Evolutionary conservation across 2,329 filamentous ascomycete species (phyloP), one percentile per base, ranked within the genome.

Genomic region (Rasamsonia emersonii): DNA sequence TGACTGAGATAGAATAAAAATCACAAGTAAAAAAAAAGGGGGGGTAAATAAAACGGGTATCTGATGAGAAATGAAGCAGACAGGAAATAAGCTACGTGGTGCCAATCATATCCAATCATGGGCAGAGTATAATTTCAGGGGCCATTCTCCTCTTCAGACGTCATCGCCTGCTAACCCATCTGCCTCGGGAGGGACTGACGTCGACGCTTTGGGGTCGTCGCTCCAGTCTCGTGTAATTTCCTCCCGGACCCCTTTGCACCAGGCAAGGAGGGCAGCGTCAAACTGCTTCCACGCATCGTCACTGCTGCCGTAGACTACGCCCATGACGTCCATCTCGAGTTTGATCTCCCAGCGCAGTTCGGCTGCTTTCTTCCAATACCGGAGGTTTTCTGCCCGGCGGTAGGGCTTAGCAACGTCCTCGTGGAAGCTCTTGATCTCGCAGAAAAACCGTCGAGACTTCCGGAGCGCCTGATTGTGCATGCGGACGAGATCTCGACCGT

Each of bases 381-480:
- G 77, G 40, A 98, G 70, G 56, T 98, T 98, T 47, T 98, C 91
- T 3, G 88, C 86, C 41, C 80, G 80, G 29, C 91, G 81, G 57
- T 98, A 98, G 0, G 91, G 91, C 61, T 96, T 96, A 38, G 77
- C 79, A 7, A 91, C 89, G 57, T 98, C 86, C n/a, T 78, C 79
- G 56, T 96, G 91, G 58, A 82, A 95, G 7, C 74, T 73, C 36
- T 85, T 86, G 52, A 98, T 95, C 41, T 84, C 76, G 32, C 88
- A 86, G 54, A 96, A 96, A 5, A 82, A 83, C 18, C 85, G 74
- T 51, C 81, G 79, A 14, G 88, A 95, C 54, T 84, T 84, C 50
- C 77, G 77, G 18, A 98, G 83, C 0, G 85, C 77, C 9, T 81
- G 79, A 54, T 98, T 98, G 68, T 98, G 91, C 41, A 96, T 73